Evolutionary conservation across 768 basidiomycete species (phyloP), one percentile per base, ranked within the genome.

Genomic region (Hydnomerulius pinastri): DNA sequence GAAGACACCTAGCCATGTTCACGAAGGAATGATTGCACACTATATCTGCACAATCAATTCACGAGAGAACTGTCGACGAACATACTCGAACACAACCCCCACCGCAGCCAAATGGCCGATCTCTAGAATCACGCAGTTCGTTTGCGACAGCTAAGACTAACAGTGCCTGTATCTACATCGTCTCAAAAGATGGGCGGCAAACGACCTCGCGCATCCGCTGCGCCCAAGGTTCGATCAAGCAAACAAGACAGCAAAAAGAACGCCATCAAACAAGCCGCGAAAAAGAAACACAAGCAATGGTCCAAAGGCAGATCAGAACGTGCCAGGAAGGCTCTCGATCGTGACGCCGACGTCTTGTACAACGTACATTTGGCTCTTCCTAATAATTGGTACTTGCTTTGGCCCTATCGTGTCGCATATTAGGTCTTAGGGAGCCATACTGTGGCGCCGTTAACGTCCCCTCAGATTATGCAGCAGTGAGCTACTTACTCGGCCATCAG

Each of bases 401-500:
- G n/a, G n/a, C n/a, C n/a, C n/a, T n/a, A 47, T 3, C n/a, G 8
- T 36, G 18, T 39, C 28, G 3, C 5, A 64, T n/a, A n/a, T n/a
- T n/a, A n/a, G 62, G 41, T 28, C 13, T 41, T 63, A 32, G 47
- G 50, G 35, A 58, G 50, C 7, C 5, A 58, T 15, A 4, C 42
- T 12, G 29, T 7, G 3, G 13, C 2, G 9, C 48, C 46, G 7
- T 8, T 17, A 5, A 17, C 39, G 18, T 17, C 15, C 25, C 9
- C 51, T 2, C 32, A 43, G 41, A 12, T n/a, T 9, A 35, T 35
- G 33, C n/a, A 33, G 32, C 6, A 38, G 36, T n/a, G 25, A 27
- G 4, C 9, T 3, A 80, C 90, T 72, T 71, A 92, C 90, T 44
- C 91, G 80, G 56, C 91, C 91, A 64, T 93, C 91, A 47, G 90